Evolutionary conservation across 768 basidiomycete genomes (phyloP), one percentile per base, ranked within the genome.

Genomic region (Lyophyllum semitale): DNA sequence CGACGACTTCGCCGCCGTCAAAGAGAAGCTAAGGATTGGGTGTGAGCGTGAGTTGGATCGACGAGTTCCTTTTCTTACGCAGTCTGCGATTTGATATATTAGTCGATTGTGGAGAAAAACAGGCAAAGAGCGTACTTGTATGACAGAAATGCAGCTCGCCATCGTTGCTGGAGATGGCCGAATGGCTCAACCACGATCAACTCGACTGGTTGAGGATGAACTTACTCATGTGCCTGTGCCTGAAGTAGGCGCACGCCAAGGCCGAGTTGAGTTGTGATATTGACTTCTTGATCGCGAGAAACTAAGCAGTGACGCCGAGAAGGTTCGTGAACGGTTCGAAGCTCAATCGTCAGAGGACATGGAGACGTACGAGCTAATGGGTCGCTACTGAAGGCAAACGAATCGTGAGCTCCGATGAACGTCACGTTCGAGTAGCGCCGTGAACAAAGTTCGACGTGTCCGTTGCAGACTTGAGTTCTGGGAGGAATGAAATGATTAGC

Each of bases 131-230:
- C 81, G 61, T 62, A 84, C 77, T 82, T 2, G 85, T 84, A 65
- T 89, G 88, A 65, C 88, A 90, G 59, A 89, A 85, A 60, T 83
- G 83, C 8, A 89, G 69, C 2, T 72, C 75, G 5, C 74, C 77
- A 49, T 77, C 67, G 33, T 74, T 68, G 44, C 70, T 73, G 41
- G 4, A 23, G 33, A 15, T 46, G 30, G 51, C n/a, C 7, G 11
- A 13, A 37, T 23, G 15, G 29, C 13, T 17, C 32, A 15, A 13
- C 15, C 4, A 3, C 15, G 33, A 9, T 35, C 41, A 55, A 17
- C 25, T 37, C 26, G 23, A 22, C 23, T 17, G 3, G 20, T 22
- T 1, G 30, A 47, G 26, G 57, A 43, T 11, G 32, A 52, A 47
- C 72, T 27, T 48, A 77, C 73, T 77, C 49, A 63, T 80, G 84